Conservation (phyloP, 169 alveolate species). For the Besnoitia besnoiti region DNA sequence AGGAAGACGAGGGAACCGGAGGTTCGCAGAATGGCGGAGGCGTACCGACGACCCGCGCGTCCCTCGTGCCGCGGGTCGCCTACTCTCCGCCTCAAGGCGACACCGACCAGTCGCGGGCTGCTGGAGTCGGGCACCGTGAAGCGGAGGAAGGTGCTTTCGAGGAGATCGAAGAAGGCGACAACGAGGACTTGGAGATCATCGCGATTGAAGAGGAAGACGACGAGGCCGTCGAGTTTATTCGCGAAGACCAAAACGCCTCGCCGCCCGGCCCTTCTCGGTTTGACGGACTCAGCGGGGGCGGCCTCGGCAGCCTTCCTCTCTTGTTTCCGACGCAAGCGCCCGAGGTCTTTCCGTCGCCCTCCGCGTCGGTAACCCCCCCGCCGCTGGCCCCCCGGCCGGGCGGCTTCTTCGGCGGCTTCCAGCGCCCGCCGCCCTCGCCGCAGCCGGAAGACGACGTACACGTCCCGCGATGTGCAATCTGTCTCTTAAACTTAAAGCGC, state of each 20-base stretch:
- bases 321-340: background rate
- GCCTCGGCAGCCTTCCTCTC: background rate
- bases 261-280: background rate
- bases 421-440: background rate
- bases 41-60: background rate
- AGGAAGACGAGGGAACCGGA: background rate
- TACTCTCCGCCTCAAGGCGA: background rate
- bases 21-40: background rate
- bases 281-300: background rate
- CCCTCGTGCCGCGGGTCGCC: background rate
- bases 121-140: too few species aligned
- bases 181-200: background rate
- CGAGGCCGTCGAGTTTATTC: constrained; percentile 18
- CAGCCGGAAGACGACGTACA: background rate
- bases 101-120: too few species aligned
- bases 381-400: too few species aligned
- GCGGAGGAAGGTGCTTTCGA: too few species aligned
- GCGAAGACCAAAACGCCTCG: background rate
- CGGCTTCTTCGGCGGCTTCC: background rate
- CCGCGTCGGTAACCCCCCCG: background rate
- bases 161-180: background rate
- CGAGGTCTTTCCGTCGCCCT: background rate
- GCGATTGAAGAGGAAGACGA: constrained; percentile 19
- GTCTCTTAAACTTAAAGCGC: background rate
- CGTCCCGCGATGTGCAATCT: constrained; percentile 32